Evolutionary conservation across 2,329 filamentous ascomycete genomes (phyloP), one percentile per base, ranked within the genome.

Genomic region (Aspergillus fijiensis): DNA sequence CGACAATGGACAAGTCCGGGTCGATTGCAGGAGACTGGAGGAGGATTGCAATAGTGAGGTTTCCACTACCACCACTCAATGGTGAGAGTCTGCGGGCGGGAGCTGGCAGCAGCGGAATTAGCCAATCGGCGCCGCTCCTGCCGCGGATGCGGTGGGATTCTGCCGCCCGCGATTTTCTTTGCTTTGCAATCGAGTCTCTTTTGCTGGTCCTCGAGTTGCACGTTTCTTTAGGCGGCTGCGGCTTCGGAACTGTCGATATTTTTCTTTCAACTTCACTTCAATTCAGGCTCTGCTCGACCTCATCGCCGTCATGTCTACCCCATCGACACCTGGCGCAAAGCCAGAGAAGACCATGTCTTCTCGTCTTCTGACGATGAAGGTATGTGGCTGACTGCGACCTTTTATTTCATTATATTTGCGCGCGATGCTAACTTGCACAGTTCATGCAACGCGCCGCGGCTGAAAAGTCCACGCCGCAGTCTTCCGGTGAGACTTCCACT

Each of bases 361-460:
- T 60, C 88, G 92, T 67, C 87, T 97, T 51, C 83, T 96, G 72
- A 93, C 90, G 42, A 97, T 96, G 92, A 96, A 96, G 77, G 84
- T 82, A 72, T 57, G 52, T 39, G 5, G 23, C 49, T 45, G 9
- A n/a, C 12, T 21, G 5, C 25, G 39, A 19, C 4, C 16, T 9
- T 47, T 47, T 2, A n/a, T 45, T 11, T 47, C 23, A 21, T 3
- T 47, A 23, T 35, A 16, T 7, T 12, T 12, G 5, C 12, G 27
- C 23, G 4, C 31, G 12, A 39, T 25, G 27, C 60, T 62, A 57
- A 62, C 29, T 31, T 23, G 9, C 54, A 35, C 68, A 87, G 81
- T 97, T 97, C 74, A 97, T 97, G 93, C 93, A 96, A 81, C 86
- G 93, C 70, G 90, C 90, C 63, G 89, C 87, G 53, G 87, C 88